phyloP scores from a whole-genome alignment of 257 asterid genomes.

The Solanum pinnatisectum region DNA sequence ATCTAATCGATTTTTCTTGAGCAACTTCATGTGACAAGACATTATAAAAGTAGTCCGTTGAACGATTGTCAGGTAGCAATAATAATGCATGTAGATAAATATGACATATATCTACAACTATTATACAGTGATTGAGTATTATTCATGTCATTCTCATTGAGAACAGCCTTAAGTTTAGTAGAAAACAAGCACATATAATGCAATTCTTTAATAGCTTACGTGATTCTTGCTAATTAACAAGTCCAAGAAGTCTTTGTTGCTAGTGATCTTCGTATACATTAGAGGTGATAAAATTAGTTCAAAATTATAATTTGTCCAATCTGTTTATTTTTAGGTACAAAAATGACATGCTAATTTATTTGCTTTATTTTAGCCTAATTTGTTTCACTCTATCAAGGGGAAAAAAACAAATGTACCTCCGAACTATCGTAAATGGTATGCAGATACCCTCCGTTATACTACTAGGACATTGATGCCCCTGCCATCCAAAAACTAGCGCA shows the following conservation, averaged over 20 bases:
- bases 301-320: too few species aligned
- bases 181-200: neutral
- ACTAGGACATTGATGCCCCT: too few species aligned
- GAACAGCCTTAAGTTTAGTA: neutral
- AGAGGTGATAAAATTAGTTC: too few species aligned
- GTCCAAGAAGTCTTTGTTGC: neutral
- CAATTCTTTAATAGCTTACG: neutral
- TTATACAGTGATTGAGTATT: neutral
- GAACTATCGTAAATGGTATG: too few species aligned
- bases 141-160: neutral
- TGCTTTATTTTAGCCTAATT: too few species aligned
- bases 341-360: too few species aligned
- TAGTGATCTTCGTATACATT: too few species aligned
- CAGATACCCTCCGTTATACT: too few species aligned
- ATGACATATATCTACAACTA: neutral
- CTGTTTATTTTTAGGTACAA: too few species aligned
- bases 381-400: too few species aligned
- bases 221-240: neutral
- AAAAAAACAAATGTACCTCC: too few species aligned
- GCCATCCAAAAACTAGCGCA: too few species aligned
- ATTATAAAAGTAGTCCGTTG: neutral
- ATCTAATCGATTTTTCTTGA: neutral
- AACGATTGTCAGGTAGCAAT: neutral
- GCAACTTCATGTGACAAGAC: accelerated
- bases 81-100: neutral